Conservation (phyloP, 805 yeast genomes). For the Komagataella populi region DNA sequence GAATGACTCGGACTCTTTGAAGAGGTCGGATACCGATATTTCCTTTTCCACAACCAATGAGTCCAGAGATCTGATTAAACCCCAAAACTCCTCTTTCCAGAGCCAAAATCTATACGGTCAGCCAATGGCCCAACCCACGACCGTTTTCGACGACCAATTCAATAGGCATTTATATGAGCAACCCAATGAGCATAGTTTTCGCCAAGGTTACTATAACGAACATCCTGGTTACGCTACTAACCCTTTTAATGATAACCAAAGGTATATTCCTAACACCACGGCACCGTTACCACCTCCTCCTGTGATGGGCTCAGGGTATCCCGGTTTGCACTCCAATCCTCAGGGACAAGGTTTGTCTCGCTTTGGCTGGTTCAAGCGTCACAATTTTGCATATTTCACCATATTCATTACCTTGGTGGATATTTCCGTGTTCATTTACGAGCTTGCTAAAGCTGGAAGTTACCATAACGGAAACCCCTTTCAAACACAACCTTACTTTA, state of each 20-base stretch:
- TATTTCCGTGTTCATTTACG: constrained; percentile 45
- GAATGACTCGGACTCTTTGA: neutral
- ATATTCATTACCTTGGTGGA: constrained; percentile 29
- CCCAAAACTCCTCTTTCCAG: neutral
- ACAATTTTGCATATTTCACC: constrained; percentile 14
- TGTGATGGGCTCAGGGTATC: neutral
- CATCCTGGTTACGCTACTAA: neutral
- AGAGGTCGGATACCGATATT: neutral
- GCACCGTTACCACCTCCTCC: neutral
- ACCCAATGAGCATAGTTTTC: neutral
- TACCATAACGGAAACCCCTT: constrained; percentile 46
- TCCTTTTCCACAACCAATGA: neutral
- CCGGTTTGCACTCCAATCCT: neutral
- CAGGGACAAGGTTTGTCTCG: neutral
- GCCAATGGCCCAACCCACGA: neutral
- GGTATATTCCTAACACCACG: neutral
- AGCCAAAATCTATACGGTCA: neutral
- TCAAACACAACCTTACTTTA: constrained; percentile 58
- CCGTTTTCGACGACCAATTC: neutral
- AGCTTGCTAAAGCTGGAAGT: constrained; percentile 39
- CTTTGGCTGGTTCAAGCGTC: neutral
- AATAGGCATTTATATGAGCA: neutral
- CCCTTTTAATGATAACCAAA: neutral
- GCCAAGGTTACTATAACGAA: neutral
- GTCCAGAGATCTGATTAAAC: neutral